Evolutionary conservation across 2,329 filamentous ascomycete species (phyloP).

Genomic region (Paecilomyces dactylethromorphus): DNA sequence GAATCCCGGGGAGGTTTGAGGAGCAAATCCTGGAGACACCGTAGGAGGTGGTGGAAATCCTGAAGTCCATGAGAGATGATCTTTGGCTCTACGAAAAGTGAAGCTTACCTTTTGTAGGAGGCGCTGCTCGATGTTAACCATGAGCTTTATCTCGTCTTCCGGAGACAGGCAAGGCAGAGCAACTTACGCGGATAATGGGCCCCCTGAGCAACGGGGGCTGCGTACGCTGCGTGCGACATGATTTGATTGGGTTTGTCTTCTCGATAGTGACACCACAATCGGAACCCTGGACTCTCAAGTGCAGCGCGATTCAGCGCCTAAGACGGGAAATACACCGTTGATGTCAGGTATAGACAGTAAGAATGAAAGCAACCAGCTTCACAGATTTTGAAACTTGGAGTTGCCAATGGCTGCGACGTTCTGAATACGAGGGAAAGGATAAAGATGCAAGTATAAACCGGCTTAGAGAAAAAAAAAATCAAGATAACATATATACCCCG

Average conservation of each 20-base stretch:
- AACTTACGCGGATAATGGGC: background rate
- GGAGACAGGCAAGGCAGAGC: background rate
- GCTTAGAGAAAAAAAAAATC: too few relatives aligned
- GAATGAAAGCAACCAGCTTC: too few relatives aligned
- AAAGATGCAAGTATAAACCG: too few relatives aligned
- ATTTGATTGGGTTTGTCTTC: background rate
- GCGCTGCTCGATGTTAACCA: background rate
- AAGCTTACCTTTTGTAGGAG: background rate
- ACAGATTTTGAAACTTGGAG: too few relatives aligned
- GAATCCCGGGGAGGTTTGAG: constrained; percentile 14
- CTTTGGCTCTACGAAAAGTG: background rate
- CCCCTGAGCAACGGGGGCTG: background rate
- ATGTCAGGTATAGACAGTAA: too few relatives aligned
- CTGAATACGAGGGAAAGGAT: too few relatives aligned
- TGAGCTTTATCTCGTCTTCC: background rate
- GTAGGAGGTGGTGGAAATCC: constrained; percentile 20
- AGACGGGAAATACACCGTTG: too few relatives aligned
- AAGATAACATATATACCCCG: too few relatives aligned
- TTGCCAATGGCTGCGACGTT: too few relatives aligned
- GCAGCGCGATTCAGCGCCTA: background rate
- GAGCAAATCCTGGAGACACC: constrained; percentile 9
- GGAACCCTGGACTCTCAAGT: background rate
- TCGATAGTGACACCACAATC: background rate
- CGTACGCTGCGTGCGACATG: background rate
- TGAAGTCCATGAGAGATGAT: background rate